These are phyloP conservation scores for Pseudogymnoascus sp. DNA, from an alignment of 2,329 filamentous ascomycete species.

Conservation along the genomic window DNA sequence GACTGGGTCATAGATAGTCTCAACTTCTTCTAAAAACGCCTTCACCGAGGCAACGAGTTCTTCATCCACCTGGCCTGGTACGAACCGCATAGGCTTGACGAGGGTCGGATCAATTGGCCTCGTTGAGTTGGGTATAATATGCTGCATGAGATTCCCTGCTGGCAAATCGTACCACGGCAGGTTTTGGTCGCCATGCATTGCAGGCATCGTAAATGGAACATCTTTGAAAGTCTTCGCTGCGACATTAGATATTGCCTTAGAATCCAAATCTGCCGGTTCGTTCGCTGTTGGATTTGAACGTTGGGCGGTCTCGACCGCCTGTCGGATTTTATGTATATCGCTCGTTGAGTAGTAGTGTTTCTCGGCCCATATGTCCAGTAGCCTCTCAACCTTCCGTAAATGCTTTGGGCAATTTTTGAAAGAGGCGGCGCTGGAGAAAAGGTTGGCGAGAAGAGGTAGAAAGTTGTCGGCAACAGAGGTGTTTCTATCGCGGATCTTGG, in stretches of 20 bases:
- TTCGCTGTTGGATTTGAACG: constrained; percentile 22
- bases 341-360: constrained; percentile 51
- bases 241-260: constrained; percentile 36
- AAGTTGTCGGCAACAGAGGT: constrained; percentile 47
- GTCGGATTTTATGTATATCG: constrained; percentile 49
- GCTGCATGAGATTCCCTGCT: constrained; percentile 70
- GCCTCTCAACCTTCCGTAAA: constrained; percentile 50
- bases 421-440: constrained; percentile 50
- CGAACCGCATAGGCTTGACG: constrained; percentile 63
- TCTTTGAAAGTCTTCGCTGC: constrained; percentile 43
- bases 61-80: constrained; percentile 58
- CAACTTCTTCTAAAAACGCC: constrained; percentile 58
- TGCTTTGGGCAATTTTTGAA: constrained; percentile 57
- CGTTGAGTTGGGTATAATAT: constrained; percentile 67
- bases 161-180: constrained; percentile 76
- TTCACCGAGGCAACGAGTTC: constrained; percentile 61
- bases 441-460: constrained; percentile 49
- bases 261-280: constrained; percentile 12
- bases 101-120: constrained; percentile 62
- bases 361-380: constrained; percentile 64
- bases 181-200: constrained; percentile 65
- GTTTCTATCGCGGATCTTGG: constrained; percentile 42
- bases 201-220: constrained; percentile 59
- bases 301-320: constrained; percentile 41
- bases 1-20: constrained; percentile 55